phyloP scores from a whole-genome alignment of 1,284 basidiomycete genomes.

The Puccinia triticina region DNA sequence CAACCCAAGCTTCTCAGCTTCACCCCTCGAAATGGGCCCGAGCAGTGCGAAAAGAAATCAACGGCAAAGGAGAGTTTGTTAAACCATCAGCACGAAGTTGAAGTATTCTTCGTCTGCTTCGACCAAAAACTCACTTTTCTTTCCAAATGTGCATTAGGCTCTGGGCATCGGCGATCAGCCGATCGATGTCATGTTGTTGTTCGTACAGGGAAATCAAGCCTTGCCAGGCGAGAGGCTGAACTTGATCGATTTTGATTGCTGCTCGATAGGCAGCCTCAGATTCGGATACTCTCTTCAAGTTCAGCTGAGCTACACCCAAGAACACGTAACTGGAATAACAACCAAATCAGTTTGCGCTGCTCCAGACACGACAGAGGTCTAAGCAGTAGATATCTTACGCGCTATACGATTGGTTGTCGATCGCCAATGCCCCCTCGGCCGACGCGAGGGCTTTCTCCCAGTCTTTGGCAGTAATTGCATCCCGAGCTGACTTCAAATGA shows the following conservation, averaged over 20 bases:
- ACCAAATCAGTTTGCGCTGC: not conserved
- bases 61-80: too few species aligned
- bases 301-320: constrained; percentile 39
- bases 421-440: constrained; percentile 20
- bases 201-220: constrained; percentile 36
- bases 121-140: constrained; percentile 23
- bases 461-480: constrained; percentile 39
- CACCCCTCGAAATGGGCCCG: constrained; percentile 2
- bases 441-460: constrained; percentile 27
- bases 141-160: constrained; percentile 41
- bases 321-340: constrained; percentile 37
- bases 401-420: constrained; percentile 33
- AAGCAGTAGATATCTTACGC: constrained; percentile 11
- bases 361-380: not conserved
- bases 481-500: constrained; percentile 37
- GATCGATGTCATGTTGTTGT: constrained; percentile 19
- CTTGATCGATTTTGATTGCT: constrained; percentile 37
- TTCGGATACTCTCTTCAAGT: constrained; percentile 26
- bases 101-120: not conserved
- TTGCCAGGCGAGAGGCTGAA: constrained; percentile 48
- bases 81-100: not conserved
- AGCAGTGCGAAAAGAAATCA: not conserved
- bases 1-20: constrained; percentile 49
- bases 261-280: constrained; percentile 38
- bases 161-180: constrained; percentile 13